Evolutionary conservation across 768 basidiomycete genomes (phyloP), one percentile per base, ranked within the genome.

Genomic region (Lentinula lateritia): DNA sequence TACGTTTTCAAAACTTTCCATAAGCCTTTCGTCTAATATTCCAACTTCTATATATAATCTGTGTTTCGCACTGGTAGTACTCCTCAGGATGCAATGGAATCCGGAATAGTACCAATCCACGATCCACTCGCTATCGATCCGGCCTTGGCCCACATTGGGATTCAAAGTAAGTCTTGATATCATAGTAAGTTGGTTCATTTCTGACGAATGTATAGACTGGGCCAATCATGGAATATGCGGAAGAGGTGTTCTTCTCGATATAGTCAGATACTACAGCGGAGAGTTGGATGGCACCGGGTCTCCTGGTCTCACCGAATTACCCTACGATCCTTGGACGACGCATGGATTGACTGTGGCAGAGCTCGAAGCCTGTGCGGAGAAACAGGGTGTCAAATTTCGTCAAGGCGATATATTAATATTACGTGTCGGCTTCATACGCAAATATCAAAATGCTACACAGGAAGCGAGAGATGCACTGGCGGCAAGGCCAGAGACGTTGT

Each of bases 221-320:
- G 84, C 88, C 1, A 79, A 78, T 18, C 88, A 88, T 66, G 87
- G 88, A 0, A 87, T 88, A 46, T 85, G 84, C 57, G 86, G 87
- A 1, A 81, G 88, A 2, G 88, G 86, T 18, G 84, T 89, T 52
- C 72, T 89, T 20, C 78, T 89, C 38, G 87, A 90, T 71, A 70
- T 88, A 38, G 84, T 88, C 58, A 70, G 76, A 10, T 82, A 80
- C 70, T 80, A 81, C 61, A 81, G 79, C 0, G 74, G 75, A 8
- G 52, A 56, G 16, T 61, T 64, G 6, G 68, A 34, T 34, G 61
- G 67, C 3, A 69, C 69, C 6, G 65, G 28, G 28, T 28, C 28
- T 28, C 28, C 70, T 5, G 65, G 70, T 6, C 4, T 20, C 38
- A 68, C 65, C 2, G 62, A 69, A 5, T 70, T 86, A 1, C 86